phyloP scores from a whole-genome alignment of 805 yeast genomes.

The Schwanniomyces yamadae region DNA sequence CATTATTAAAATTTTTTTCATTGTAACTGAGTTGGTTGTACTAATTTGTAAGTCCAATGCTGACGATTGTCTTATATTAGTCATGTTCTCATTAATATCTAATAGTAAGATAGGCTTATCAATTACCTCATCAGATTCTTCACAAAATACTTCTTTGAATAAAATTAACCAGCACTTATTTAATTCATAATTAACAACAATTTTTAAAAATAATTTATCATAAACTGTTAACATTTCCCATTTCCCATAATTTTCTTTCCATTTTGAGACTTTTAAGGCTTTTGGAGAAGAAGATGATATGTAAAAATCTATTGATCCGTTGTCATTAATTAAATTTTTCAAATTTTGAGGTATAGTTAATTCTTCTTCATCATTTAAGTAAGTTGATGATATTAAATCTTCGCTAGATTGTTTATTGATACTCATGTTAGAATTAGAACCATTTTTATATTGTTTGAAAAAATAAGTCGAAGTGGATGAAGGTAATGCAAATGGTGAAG shows the following conservation, averaged over 20 bases:
- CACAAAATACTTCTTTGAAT: slow-evolving; percentile 40
- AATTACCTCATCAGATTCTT: slow-evolving; percentile 24
- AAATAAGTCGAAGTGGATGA: slow-evolving; percentile 41
- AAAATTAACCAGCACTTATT: slow-evolving; percentile 37
- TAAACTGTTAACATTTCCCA: slow-evolving; percentile 44
- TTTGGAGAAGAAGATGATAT: slow-evolving; percentile 34
- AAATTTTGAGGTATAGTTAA: slow-evolving; percentile 36
- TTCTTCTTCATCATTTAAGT: slow-evolving; percentile 13
- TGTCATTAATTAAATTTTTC: slow-evolving; percentile 38
- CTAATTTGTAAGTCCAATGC: slow-evolving; percentile 41
- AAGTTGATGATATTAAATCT: background rate
- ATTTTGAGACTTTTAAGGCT: slow-evolving; percentile 39
- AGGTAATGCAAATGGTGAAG: slow-evolving; percentile 46
- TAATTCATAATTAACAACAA: slow-evolving; percentile 37
- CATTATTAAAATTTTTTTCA: slow-evolving; percentile 27
- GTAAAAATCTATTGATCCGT: slow-evolving; percentile 36
- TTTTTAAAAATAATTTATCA: slow-evolving; percentile 36
- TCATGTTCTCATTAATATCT: slow-evolving; percentile 21
- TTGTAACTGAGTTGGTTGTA: slow-evolving; percentile 30
- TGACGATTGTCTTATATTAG: slow-evolving; percentile 31
- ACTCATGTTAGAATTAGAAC: slow-evolving; percentile 8
- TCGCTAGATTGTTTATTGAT: slow-evolving; percentile 1
- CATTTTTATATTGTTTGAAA: slow-evolving; percentile 30
- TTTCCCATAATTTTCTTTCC: slow-evolving; percentile 42
- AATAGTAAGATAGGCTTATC: slow-evolving; percentile 39